Conservation (phyloP, 768 basidiomycete species). For the Psilocybe tampanensis region DNA sequence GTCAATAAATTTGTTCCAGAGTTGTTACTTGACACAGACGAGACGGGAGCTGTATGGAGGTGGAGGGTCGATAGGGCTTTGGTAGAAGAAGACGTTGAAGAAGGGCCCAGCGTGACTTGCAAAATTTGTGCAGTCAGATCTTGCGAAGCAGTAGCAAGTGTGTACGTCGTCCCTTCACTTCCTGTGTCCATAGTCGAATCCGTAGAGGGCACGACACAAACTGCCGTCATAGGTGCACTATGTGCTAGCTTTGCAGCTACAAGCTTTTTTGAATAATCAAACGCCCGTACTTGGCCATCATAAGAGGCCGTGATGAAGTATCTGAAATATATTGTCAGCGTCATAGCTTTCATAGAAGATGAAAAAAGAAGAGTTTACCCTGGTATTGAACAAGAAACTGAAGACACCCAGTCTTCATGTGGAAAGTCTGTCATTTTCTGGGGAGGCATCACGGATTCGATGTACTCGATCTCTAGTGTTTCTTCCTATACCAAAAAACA, state of each 20-base stretch:
- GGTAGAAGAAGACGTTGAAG: conserved; percentile 21
- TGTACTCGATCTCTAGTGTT: conserved; percentile 90
- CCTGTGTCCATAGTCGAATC: neutral
- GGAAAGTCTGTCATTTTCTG: conserved; percentile 77
- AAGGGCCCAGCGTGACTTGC: conserved; percentile 31
- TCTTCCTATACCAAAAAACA: conserved; percentile 65
- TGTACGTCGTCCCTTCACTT: conserved; percentile 30
- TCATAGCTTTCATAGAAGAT: neutral
- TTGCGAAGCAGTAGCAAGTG: conserved; percentile 74
- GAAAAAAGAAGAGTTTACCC: conserved; percentile 41
- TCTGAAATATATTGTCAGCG: conserved; percentile 34
- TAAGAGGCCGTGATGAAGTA: conserved; percentile 81
- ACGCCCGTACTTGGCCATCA: conserved; percentile 74
- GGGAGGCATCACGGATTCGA: conserved; percentile 87
- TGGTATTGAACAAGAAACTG: conserved; percentile 61
- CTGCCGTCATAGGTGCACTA: conserved; percentile 66
- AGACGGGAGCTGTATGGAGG: conserved; percentile 81
- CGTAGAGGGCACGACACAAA: conserved; percentile 48
- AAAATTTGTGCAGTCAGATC: conserved; percentile 74
- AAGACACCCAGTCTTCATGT: conserved; percentile 95
- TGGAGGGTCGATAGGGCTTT: conserved; percentile 70
- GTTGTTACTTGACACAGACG: conserved; percentile 61
- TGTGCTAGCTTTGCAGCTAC: conserved; percentile 55
- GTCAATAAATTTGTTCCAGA: conserved; percentile 73
- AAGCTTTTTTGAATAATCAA: conserved; percentile 68